Percentiles rank a stretch among this genome's conserved stretches.
These are phyloP conservation scores for Cladosporium sp. DNA, from an alignment of 2,329 filamentous ascomycete genomes.

Conservation along the genomic window DNA sequence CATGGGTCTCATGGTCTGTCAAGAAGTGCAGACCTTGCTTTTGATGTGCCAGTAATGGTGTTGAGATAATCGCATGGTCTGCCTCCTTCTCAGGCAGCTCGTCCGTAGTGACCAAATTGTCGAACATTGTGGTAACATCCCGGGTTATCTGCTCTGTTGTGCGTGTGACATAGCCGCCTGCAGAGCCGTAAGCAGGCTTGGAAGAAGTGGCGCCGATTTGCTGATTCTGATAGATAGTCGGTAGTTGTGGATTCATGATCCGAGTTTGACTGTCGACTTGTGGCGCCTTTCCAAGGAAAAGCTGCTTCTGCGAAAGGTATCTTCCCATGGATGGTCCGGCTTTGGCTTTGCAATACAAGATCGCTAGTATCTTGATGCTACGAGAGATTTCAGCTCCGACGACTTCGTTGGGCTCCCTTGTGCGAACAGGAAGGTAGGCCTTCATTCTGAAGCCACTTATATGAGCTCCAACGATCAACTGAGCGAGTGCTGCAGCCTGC, in stretches of 20 bases:
- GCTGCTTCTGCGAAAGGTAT: constrained; percentile 60
- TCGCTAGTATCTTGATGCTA: constrained; percentile 63
- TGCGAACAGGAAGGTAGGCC: constrained; percentile 65
- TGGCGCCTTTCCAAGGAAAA: constrained; percentile 64
- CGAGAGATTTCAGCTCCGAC: constrained; percentile 60
- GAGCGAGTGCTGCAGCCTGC: constrained; percentile 63
- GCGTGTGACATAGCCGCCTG: constrained; percentile 42
- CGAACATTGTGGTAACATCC: constrained; percentile 83
- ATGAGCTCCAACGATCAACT: constrained; percentile 60
- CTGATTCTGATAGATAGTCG: constrained; percentile 33
- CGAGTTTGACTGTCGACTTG: constrained; percentile 58
- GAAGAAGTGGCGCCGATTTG: constrained; percentile 10
- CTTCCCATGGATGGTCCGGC: constrained; percentile 62
- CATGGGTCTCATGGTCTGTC: constrained; percentile 67
- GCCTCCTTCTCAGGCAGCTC: constrained; percentile 72
- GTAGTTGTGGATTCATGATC: constrained; percentile 71
- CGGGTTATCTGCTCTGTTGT: constrained; percentile 82
- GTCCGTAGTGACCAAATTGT: constrained; percentile 71
- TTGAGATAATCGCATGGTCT: constrained; percentile 57
- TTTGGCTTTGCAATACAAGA: constrained; percentile 72
- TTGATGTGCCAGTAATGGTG: constrained; percentile 73
- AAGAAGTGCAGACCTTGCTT: constrained; percentile 89
- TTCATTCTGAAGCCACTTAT: constrained; percentile 64
- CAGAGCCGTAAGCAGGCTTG: constrained; percentile 13
- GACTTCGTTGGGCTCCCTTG: constrained; percentile 59